Percentiles rank a stretch among this genome's conserved stretches.
phyloP scores from a whole-genome alignment of 305 asterid genomes.

The Withania somnifera region DNA sequence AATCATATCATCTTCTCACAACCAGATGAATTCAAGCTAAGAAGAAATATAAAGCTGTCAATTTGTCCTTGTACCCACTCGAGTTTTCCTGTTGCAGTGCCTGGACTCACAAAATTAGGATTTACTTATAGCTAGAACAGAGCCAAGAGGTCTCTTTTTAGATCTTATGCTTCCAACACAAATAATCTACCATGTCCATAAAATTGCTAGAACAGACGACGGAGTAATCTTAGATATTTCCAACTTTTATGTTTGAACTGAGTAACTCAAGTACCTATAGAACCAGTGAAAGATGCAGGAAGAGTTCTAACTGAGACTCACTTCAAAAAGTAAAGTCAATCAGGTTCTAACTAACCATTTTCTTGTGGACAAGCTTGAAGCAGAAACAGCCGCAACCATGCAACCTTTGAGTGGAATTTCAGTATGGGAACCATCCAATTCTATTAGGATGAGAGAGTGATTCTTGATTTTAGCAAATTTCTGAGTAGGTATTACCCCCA shows the following conservation, averaged over 20 bases:
- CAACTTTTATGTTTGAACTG: not conserved
- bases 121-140: not conserved
- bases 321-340: not conserved
- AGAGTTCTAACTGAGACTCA: not conserved
- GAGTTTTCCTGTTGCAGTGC: not conserved
- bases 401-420: constrained; percentile 69
- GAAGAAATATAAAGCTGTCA: not conserved
- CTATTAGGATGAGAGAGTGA: constrained; percentile 45
- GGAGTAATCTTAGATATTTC: not conserved
- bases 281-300: not conserved
- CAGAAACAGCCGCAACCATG: constrained; percentile 69
- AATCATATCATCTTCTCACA: not conserved
- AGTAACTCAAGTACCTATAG: not conserved
- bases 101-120: not conserved
- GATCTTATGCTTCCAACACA: not conserved
- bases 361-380: constrained; percentile 54
- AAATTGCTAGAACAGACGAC: not conserved
- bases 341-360: constrained; percentile 47
- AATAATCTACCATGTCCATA: not conserved
- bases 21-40: not conserved
- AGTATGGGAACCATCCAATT: constrained; percentile 47
- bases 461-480: constrained; percentile 54
- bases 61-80: not conserved
- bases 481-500: constrained; percentile 63
- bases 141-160: not conserved